phyloP scores from a whole-genome alignment of 371 early-diverging fungal species.

The Capillidium heterosporum region DNA sequence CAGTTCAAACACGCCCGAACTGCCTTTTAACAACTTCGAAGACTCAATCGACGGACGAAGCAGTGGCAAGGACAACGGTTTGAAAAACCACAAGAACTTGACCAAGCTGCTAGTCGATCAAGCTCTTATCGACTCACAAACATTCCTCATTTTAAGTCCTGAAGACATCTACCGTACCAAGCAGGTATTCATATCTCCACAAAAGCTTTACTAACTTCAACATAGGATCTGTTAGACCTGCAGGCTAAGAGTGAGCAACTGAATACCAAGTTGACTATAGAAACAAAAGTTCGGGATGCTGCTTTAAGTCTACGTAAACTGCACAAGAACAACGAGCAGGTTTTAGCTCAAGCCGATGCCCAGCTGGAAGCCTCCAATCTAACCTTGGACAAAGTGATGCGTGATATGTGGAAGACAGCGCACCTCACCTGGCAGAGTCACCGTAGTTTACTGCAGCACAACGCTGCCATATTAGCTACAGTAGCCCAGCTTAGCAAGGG shows the following conservation, averaged over 20 bases:
- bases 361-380: slow-evolving; percentile 36
- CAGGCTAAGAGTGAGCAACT: slow-evolving; percentile 21
- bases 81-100: no score
- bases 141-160: neutral
- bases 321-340: slow-evolving; percentile 22
- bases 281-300: slow-evolving; percentile 46
- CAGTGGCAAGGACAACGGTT: no score
- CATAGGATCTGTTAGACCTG: slow-evolving; percentile 4
- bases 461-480: slow-evolving; percentile 29
- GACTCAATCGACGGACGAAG: no score
- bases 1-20: no score
- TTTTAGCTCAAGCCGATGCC: slow-evolving; percentile 24
- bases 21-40: no score
- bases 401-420: slow-evolving; percentile 38
- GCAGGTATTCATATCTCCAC: neutral
- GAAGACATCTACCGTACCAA: neutral
- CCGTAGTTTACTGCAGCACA: slow-evolving; percentile 43
- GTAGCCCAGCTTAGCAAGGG: neutral
- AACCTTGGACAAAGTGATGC: slow-evolving; percentile 44
- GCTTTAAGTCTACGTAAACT: slow-evolving; percentile 32
- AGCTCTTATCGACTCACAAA: neutral
- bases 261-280: slow-evolving; percentile 32
- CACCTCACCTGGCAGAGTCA: slow-evolving; percentile 40
- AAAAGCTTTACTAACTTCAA: neutral
- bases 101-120: neutral